Evolutionary conservation across 352 stramenopile species (phyloP), one percentile per base, ranked within the genome.

Genomic region (Globisporangium parvum): DNA sequence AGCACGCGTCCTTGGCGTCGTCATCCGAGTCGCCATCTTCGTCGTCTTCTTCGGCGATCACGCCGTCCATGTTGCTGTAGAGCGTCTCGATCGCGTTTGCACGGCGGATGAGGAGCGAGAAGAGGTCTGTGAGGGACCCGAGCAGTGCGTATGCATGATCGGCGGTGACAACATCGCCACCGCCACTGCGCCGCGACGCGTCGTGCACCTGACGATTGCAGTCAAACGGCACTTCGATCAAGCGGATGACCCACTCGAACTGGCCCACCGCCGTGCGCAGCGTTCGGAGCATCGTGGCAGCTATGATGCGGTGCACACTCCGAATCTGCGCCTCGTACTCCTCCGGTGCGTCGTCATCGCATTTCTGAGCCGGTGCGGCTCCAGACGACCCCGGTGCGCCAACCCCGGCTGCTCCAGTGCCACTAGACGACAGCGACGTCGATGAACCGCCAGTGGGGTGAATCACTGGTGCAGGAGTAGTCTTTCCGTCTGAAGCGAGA

Each of bases 41-140:
- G 15, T 51, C 33, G n/a, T 65, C 55, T 18, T 57, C 62, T 20
- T 70, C 52, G 15, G 55, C 50, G 23, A 77, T 61, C n/a, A 59
- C 39, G 8, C 40, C 53, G 40, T 65, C 53, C 11, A 60, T 51
- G 42, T 51, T 49, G 20, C 49, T 62, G 24, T 51, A 68, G 45
- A 88, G 62, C 21, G 63, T 66, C 14, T 70, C 62, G 39, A 87
- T 83, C 24, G 53, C 57, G 47, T 73, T 87, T 1, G 75, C 62
- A 26, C 71, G 75, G 9, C 71, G 70, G 35, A 91, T 53, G 9
- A 89, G 53, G 35, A 86, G 51, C 55, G 86, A 91, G 21, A 87
- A 53, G 9, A 89, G 35, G 20, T 86, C 71, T 0, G 66, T 73
- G 9, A 91, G 41, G 2, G 69, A 70, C 0, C 71, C 71, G 0